These are phyloP conservation scores for Plasmopara muralis DNA, from an alignment of 352 stramenopile genomes.

Conservation along the genomic window DNA sequence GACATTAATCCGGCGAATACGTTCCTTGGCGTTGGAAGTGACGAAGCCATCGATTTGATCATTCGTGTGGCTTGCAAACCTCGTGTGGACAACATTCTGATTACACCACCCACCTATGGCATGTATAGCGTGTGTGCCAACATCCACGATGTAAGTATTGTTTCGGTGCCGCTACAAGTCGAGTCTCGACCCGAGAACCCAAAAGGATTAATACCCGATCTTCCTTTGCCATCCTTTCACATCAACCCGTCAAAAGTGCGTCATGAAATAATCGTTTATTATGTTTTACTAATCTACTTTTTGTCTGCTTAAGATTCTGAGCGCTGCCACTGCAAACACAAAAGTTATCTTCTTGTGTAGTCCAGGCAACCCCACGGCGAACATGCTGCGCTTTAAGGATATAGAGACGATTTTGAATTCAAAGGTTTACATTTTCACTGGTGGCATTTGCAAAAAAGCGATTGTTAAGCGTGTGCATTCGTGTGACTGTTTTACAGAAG, in stretches of 20 bases:
- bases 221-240: conserved; percentile 67
- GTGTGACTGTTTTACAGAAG: conserved; percentile 22
- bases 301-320: conserved; percentile 65
- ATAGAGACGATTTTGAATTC: conserved; percentile 86
- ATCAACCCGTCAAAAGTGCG: conserved; percentile 66
- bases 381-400: conserved; percentile 86
- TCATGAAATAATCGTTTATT: too few species aligned
- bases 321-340: conserved; percentile 78
- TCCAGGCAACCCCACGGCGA: conserved; percentile 96
- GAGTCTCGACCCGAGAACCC: conserved; percentile 48
- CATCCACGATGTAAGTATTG: conserved; percentile 95
- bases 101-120: conserved; percentile 96
- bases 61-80: conserved; percentile 96
- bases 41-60: conserved; percentile 98
- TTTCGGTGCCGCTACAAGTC: conserved; percentile 88
- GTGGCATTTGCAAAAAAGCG: too few species aligned
- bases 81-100: conserved; percentile 91
- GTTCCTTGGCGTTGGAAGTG: conserved; percentile 97
- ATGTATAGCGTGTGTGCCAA: conserved; percentile 99
- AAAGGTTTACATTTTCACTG: conserved; percentile 29
- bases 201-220: conserved; percentile 51
- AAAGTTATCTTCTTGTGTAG: conserved; percentile 98
- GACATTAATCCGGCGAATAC: conserved; percentile 88
- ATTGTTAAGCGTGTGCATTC: conserved; percentile 2
- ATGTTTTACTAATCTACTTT: not conserved